Percentiles rank a stretch among this genome's conserved stretches.
phyloP scores from a whole-genome alignment of 495 filamentous ascomycete genomes.

The Neurospora tetrasperma region DNA sequence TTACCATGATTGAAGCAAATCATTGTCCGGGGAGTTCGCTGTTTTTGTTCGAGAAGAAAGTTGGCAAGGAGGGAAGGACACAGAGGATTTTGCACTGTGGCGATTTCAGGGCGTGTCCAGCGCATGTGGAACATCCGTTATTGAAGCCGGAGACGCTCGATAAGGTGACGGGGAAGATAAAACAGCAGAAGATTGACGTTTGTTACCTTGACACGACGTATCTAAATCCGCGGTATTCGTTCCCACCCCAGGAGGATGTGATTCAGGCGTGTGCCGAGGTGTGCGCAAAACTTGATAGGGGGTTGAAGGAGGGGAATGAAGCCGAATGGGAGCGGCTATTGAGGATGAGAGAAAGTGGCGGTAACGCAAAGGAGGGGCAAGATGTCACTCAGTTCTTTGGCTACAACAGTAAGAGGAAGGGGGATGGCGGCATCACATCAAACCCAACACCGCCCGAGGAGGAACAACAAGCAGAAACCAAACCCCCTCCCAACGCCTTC shows the following conservation, averaged over 20 bases:
- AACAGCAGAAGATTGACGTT: slow-evolving; percentile 79
- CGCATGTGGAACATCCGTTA: slow-evolving; percentile 76
- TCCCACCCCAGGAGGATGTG: slow-evolving; percentile 80
- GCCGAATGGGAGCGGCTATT: slow-evolving; percentile 20
- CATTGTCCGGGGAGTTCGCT: slow-evolving; percentile 93
- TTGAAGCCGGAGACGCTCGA: slow-evolving; percentile 65
- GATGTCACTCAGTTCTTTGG: slow-evolving; percentile 37
- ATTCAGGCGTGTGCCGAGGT: slow-evolving; percentile 82
- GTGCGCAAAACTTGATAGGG: slow-evolving; percentile 49
- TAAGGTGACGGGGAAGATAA: slow-evolving; percentile 52
- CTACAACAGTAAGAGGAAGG: slow-evolving; percentile 8
- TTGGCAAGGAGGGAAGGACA: slow-evolving; percentile 45
- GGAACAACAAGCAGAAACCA: not conserved
- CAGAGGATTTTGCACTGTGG: slow-evolving; percentile 89
- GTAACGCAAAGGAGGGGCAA: slow-evolving; percentile 14
- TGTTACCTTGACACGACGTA: slow-evolving; percentile 99
- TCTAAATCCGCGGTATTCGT: slow-evolving; percentile 88
- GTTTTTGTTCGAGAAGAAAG: slow-evolving; percentile 78
- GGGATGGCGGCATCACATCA: slow-evolving; percentile 1
- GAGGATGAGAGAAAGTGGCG: slow-evolving; percentile 12
- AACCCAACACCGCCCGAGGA: not conserved
- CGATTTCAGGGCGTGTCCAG: slow-evolving; percentile 83
- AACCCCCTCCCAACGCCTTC: slow-evolving; percentile 13
- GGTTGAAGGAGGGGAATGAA: slow-evolving; percentile 22
- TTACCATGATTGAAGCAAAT: slow-evolving; percentile 94